Conservation (phyloP, 2,329 filamentous ascomycete genomes). For the Juglanconis oblonga region DNA sequence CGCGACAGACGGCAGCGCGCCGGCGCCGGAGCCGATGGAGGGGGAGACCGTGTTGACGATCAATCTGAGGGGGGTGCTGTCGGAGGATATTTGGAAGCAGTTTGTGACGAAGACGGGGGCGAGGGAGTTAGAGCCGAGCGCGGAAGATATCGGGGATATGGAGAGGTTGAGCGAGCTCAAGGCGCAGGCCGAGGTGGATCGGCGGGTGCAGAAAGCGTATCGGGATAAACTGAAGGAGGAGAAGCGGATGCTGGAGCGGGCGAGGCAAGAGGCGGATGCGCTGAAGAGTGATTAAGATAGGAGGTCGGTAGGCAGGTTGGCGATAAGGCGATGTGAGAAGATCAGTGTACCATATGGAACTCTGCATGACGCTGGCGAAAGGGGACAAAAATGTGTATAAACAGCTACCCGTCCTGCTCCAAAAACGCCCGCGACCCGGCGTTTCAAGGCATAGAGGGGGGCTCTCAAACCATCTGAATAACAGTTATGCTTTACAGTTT, state of each 20-base stretch:
- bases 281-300: conserved; percentile 30
- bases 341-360: background rate
- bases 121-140: conserved; percentile 50
- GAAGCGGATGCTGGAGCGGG: conserved; percentile 54
- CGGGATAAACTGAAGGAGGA: conserved; percentile 60
- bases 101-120: conserved; percentile 64
- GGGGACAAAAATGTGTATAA: too few relatives aligned
- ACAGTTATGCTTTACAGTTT: background rate
- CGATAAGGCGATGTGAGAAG: background rate
- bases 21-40: conserved; percentile 45
- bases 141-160: conserved; percentile 59
- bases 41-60: conserved; percentile 52
- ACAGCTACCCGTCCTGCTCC: too few relatives aligned
- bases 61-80: conserved; percentile 62
- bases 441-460: background rate
- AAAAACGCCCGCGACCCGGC: too few relatives aligned
- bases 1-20: conserved; percentile 45
- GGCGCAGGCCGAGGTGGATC: conserved; percentile 51
- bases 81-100: conserved; percentile 59
- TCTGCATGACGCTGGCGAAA: background rate
- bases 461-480: background rate
- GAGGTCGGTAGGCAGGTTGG: background rate
- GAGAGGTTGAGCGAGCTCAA: conserved; percentile 53
- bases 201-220: conserved; percentile 49
- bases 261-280: conserved; percentile 48